Evolutionary conservation across 2,329 filamentous ascomycete species (phyloP).

Genomic region (Hymenoscyphus salicellus): DNA sequence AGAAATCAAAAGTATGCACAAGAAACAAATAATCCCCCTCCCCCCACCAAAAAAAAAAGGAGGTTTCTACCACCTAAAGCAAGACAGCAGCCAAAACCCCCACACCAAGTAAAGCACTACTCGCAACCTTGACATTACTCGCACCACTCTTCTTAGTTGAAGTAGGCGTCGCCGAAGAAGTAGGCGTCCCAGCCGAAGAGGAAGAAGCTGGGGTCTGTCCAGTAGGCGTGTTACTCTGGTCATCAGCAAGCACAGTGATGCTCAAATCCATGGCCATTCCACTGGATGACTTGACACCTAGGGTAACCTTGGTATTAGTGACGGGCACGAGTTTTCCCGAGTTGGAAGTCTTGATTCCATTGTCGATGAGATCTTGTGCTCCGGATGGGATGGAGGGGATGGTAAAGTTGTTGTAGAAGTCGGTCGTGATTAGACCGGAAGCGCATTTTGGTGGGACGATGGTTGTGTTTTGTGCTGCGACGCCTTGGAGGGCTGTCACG

Average conservation of each 20-base stretch:
- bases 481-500: conserved; percentile 62
- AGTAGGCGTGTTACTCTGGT: conserved; percentile 52
- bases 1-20: background rate
- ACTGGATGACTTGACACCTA: conserved; percentile 54
- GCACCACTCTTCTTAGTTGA: conserved; percentile 29
- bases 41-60: background rate
- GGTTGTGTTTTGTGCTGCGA: conserved; percentile 54
- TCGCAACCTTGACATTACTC: conserved; percentile 13
- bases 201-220: conserved; percentile 11
- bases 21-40: background rate
- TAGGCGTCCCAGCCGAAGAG: conserved; percentile 12
- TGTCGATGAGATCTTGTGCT: conserved; percentile 69
- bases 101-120: conserved; percentile 18
- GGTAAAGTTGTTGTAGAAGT: conserved; percentile 77
- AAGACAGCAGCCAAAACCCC: conserved; percentile 12
- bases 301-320: conserved; percentile 49
- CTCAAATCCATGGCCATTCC: conserved; percentile 60
- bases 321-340: conserved; percentile 63
- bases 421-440: conserved; percentile 62
- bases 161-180: conserved; percentile 22
- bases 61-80: conserved; percentile 1
- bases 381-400: conserved; percentile 67
- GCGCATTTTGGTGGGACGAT: conserved; percentile 63
- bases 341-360: conserved; percentile 66
- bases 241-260: conserved; percentile 51